These are phyloP conservation scores for Quercus alba DNA, from an alignment of 306 rosid species.

Conservation along the genomic window DNA sequence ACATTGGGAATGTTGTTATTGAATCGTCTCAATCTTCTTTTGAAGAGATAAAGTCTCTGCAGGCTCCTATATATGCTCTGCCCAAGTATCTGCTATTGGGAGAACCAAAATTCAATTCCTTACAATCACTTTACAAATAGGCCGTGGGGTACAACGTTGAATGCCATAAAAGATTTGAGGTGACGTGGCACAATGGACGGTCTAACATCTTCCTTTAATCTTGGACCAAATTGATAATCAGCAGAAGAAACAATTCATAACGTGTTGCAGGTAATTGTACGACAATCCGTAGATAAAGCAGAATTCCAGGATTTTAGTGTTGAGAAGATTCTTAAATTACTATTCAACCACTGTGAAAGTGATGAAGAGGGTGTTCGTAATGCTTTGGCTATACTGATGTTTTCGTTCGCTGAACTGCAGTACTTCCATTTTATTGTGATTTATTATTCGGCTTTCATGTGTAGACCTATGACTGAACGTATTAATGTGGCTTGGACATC, in stretches of 20 bases:
- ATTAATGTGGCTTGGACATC: not conserved
- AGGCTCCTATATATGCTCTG: constrained; percentile 80
- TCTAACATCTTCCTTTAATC: constrained; percentile 93
- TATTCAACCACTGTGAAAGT: constrained; percentile 95
- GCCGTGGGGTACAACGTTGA: no score
- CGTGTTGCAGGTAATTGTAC: constrained; percentile 82
- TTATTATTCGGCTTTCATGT: not conserved
- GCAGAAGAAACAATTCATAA: constrained; percentile 91
- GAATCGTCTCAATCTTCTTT: constrained; percentile 98
- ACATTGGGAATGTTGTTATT: constrained; percentile 87
- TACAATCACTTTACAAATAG: no score
- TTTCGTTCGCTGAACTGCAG: not conserved
- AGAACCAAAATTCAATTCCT: no score
- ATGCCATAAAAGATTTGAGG: no score
- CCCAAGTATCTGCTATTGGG: no score
- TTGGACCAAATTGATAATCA: constrained; percentile 99
- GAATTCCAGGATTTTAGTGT: constrained; percentile 96
- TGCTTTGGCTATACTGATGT: constrained; percentile 10
- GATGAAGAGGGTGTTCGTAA: constrained; percentile 99
- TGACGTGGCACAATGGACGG: not conserved
- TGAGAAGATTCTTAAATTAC: constrained; percentile 90
- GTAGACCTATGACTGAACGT: not conserved
- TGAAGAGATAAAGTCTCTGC: constrained; percentile 98
- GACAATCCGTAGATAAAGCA: constrained; percentile 94
- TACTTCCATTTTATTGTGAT: not conserved